These are phyloP conservation scores for Solanum virginianum DNA, from an alignment of 257 asterid species.

Conservation along the genomic window DNA sequence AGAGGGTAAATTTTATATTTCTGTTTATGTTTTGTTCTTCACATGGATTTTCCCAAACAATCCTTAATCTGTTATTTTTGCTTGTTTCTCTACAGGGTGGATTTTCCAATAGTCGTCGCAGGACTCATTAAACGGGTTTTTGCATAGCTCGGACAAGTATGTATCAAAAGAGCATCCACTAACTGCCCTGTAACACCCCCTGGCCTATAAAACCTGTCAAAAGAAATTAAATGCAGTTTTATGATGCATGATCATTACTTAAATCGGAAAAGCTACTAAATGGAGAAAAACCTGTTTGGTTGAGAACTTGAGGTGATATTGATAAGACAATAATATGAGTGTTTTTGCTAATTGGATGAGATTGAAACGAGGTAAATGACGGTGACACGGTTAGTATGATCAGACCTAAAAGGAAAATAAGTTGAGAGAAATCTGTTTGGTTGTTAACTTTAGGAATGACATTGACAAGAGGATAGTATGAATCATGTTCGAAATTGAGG, in stretches of 20 bases:
- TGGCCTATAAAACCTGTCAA: not conserved
- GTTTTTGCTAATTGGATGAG: not conserved
- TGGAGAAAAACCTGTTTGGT: not conserved
- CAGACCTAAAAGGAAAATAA: not conserved
- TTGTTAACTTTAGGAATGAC: not conserved
- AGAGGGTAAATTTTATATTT: constrained; percentile 41
- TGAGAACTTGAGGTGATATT: not conserved
- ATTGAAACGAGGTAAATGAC: not conserved
- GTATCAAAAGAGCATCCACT: not conserved
- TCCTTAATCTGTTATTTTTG: not conserved
- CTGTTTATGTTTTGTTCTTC: not conserved
- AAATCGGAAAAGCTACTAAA: not conserved
- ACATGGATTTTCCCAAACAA: not conserved
- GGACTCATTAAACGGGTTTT: constrained; percentile 49
- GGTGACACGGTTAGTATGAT: not conserved
- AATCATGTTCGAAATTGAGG: not conserved
- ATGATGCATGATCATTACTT: not conserved
- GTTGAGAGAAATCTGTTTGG: not conserved
- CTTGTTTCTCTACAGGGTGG: constrained; percentile 51
- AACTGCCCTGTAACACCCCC: not conserved
- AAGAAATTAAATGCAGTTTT: not conserved
- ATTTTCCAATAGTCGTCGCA: constrained; percentile 49
- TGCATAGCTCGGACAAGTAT: constrained; percentile 57
- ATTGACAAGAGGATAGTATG: not conserved
- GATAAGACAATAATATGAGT: not conserved